Evolutionary conservation across 371 early-diverging fungal species (phyloP).

Genomic region (Actinomucor elegans): DNA sequence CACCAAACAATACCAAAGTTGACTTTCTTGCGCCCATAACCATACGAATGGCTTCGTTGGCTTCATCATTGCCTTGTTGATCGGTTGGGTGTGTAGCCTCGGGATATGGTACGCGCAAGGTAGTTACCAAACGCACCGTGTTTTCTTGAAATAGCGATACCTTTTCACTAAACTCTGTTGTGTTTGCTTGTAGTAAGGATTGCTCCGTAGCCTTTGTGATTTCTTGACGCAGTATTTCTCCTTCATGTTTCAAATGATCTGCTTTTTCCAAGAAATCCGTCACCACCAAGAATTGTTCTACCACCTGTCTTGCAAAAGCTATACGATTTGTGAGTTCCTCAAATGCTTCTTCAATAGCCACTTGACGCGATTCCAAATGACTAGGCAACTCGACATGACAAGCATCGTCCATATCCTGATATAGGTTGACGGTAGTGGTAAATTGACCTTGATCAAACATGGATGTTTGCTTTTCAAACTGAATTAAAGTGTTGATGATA

Average conservation of each 20-base stretch:
- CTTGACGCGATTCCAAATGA: slow-evolving; percentile 46
- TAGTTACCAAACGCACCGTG: slow-evolving; percentile 32
- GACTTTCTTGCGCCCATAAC: slow-evolving; percentile 34
- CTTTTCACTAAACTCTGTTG: slow-evolving; percentile 22
- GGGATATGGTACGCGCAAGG: slow-evolving; percentile 36
- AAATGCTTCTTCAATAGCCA: slow-evolving; percentile 43
- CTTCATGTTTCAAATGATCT: slow-evolving; percentile 24
- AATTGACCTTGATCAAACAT: slow-evolving; percentile 45
- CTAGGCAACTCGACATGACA: slow-evolving; percentile 38
- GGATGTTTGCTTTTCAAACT: slow-evolving; percentile 29
- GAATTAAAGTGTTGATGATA: slow-evolving; percentile 24
- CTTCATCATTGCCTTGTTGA: slow-evolving; percentile 29
- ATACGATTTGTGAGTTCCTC: slow-evolving; percentile 40
- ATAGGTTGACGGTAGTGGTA: slow-evolving; percentile 35
- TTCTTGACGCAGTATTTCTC: slow-evolving; percentile 24
- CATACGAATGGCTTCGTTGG: slow-evolving; percentile 34
- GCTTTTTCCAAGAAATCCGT: slow-evolving; percentile 35
- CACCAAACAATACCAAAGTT: slow-evolving; percentile 32
- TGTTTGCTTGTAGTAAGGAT: not conserved
- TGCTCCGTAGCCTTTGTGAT: slow-evolving; percentile 20
- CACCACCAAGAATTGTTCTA: slow-evolving; percentile 44
- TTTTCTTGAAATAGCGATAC: slow-evolving; percentile 33
- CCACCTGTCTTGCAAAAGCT: slow-evolving; percentile 41
- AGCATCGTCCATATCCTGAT: slow-evolving; percentile 50
- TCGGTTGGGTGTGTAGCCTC: slow-evolving; percentile 25